Evolutionary conservation across 805 yeast species (phyloP).

Genomic region (Ascoidea tarda): DNA sequence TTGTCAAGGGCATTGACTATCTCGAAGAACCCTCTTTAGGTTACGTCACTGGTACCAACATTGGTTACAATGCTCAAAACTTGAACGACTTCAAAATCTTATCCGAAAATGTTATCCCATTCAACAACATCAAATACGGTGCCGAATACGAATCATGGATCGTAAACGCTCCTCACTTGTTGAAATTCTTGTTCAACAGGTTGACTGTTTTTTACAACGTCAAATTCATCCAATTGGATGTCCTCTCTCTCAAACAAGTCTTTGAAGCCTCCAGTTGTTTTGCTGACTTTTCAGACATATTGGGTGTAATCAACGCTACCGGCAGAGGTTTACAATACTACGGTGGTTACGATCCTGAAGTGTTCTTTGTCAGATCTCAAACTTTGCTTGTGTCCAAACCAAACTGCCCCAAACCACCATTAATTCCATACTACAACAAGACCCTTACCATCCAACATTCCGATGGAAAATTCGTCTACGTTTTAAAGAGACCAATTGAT

Average conservation of each 20-base stretch:
- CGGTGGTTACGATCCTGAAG: conserved; percentile 37
- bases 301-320: conserved; percentile 39
- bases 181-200: conserved; percentile 28
- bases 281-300: conserved; percentile 14
- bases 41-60: conserved; percentile 19
- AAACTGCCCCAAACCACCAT: conserved; percentile 12
- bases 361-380: conserved; percentile 53
- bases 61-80: conserved; percentile 24
- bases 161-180: conserved; percentile 43
- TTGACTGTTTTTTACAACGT: conserved; percentile 13
- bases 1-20: conserved; percentile 42
- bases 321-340: conserved; percentile 48
- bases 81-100: conserved; percentile 13
- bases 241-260: conserved; percentile 29
- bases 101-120: conserved; percentile 7
- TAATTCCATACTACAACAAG: conserved; percentile 18
- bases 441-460: conserved; percentile 51
- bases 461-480: conserved; percentile 51
- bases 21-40: conserved; percentile 31
- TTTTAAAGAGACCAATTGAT: conserved; percentile 34
- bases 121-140: conserved; percentile 28
- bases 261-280: conserved; percentile 6
- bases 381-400: conserved; percentile 27
- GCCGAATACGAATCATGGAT: conserved; percentile 44
- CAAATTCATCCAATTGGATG: conserved; percentile 19